Base-by-base conservation (phyloP, 495 filamentous ascomycete genomes). In the Pseudoneurospora amorphoporcata region DNA sequence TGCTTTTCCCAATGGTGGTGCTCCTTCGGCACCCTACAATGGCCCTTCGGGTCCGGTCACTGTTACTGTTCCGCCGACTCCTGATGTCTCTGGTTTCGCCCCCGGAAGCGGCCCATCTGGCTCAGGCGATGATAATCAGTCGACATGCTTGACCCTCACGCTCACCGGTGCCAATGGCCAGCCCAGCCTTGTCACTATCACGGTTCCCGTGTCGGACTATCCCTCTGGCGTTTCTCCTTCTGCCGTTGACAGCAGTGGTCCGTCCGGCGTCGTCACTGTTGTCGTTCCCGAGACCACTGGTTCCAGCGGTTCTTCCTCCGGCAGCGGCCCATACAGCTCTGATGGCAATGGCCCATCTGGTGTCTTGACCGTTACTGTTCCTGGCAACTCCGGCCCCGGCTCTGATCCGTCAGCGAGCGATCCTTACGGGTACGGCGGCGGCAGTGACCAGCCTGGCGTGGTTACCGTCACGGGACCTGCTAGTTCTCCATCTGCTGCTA, bases 401-500 rank as follows among this genome's bases (percentile, higher is more conserved):
- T 42, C 71, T 69, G 68, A 43, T 41, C 32, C 69, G 37, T 39
- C 69, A 17, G 61, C 72, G n/a, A 39, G 69, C 71, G 69, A 68
- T 35, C 65, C 32, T 29, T 40, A 39, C 17, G 71, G 32, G 10
- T 23, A 23, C 10, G 29, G 41, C 29, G 39, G 32, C 43, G 45
- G 17, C 3, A 35, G 16, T 65, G 70, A 32, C 16, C 43, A 43
- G 10, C 10, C 74, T 17, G 47, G 29, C n/a, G 68, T 69, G 14
- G 14, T 72, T 19, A 71, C 70, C 32, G 41, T 74, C 53, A 76
- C 74, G 7, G 71, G 70, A 39, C 65, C 72, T 35, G 40, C 19
- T 23, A 23, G 42, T n/a, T 39, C 53, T 38, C 41, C 69, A 4
- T 16, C 35, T 38, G 32, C 42, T 12, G 42, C 72, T 7, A 41